Evolutionary conservation across 768 basidiomycete species (phyloP).

Genomic region (Trametes cubensis): DNA sequence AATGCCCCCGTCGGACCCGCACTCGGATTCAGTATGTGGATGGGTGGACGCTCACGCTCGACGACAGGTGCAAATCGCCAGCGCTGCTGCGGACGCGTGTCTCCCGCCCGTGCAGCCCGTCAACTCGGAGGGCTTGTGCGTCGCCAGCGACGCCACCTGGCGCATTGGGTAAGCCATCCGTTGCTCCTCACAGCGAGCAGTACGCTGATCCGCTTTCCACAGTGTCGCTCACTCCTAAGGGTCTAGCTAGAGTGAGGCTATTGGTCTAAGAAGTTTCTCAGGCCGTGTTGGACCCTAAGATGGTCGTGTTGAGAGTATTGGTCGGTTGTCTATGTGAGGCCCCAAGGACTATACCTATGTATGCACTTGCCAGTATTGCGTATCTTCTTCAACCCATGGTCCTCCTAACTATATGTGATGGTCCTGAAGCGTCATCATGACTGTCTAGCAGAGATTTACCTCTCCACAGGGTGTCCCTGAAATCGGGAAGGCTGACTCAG

Average conservation of each 20-base stretch:
- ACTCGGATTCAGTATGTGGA: too few relatives aligned
- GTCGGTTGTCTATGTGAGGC: neutral
- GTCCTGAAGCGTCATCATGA: too few relatives aligned
- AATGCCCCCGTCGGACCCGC: too few relatives aligned
- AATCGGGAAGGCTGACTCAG: neutral
- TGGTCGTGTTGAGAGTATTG: neutral
- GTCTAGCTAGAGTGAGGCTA: neutral
- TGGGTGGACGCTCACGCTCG: neutral
- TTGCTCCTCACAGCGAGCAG: too few relatives aligned
- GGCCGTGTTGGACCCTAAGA: neutral
- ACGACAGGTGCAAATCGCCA: slow-evolving; percentile 16
- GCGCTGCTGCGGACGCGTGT: slow-evolving; percentile 23
- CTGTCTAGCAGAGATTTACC: too few relatives aligned
- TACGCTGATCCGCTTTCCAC: neutral
- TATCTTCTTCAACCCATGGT: too few relatives aligned
- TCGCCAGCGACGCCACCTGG: slow-evolving; percentile 17
- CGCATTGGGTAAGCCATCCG: slow-evolving; percentile 18
- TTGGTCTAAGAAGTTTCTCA: neutral
- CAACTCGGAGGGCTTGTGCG: slow-evolving; percentile 22
- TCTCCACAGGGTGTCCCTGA: too few relatives aligned
- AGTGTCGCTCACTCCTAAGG: slow-evolving; percentile 11
- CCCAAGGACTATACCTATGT: too few relatives aligned
- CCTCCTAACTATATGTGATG: too few relatives aligned
- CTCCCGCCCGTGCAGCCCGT: slow-evolving; percentile 28
- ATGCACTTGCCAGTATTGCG: too few relatives aligned